A percentile compares a stretch with the other conserved stretches of the same genome.
phyloP scores from a whole-genome alignment of 2,329 filamentous ascomycete genomes.

The Aschersonia sp. region DNA sequence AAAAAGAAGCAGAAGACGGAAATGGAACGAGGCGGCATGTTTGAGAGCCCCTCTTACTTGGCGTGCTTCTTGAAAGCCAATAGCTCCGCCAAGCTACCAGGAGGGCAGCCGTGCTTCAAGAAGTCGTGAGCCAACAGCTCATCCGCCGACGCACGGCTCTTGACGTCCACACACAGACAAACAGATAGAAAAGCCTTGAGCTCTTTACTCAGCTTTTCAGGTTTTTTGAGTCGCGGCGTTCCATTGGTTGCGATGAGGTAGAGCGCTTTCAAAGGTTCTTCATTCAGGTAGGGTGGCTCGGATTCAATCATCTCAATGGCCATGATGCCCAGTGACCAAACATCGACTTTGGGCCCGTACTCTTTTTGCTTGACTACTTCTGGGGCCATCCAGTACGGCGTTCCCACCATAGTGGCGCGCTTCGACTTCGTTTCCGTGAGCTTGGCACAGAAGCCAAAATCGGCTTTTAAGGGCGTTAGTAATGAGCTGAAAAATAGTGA shows the following conservation, averaged over 20 bases:
- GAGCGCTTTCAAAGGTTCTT: conserved; percentile 91
- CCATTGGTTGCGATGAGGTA: conserved; percentile 98
- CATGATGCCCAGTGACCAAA: conserved; percentile 99
- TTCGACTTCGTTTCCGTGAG: conserved; percentile 94
- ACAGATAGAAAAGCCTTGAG: conserved; percentile 94
- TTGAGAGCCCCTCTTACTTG: conserved; percentile 28
- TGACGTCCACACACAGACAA: conserved; percentile 92
- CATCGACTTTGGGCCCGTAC: conserved; percentile 95
- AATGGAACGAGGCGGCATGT: not conserved
- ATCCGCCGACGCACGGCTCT: conserved; percentile 79
- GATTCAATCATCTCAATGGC: conserved; percentile 99
- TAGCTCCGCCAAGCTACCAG: conserved; percentile 71
- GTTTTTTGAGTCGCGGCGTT: conserved; percentile 92
- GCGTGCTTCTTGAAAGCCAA: conserved; percentile 72
- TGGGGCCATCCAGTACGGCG: conserved; percentile 99
- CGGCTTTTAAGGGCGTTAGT: conserved; percentile 45
- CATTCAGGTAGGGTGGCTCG: conserved; percentile 93
- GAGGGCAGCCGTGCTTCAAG: conserved; percentile 76
- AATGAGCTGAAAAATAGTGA: not conserved
- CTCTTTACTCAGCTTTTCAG: conserved; percentile 94
- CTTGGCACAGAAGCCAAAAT: conserved; percentile 99
- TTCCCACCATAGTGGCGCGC: conserved; percentile 97
- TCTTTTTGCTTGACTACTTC: conserved; percentile 99
- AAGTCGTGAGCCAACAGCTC: conserved; percentile 90
- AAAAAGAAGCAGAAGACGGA: no score